Conservation (phyloP, 1,139 yeast genomes). For the Yamadazyma atlantica region DNA sequence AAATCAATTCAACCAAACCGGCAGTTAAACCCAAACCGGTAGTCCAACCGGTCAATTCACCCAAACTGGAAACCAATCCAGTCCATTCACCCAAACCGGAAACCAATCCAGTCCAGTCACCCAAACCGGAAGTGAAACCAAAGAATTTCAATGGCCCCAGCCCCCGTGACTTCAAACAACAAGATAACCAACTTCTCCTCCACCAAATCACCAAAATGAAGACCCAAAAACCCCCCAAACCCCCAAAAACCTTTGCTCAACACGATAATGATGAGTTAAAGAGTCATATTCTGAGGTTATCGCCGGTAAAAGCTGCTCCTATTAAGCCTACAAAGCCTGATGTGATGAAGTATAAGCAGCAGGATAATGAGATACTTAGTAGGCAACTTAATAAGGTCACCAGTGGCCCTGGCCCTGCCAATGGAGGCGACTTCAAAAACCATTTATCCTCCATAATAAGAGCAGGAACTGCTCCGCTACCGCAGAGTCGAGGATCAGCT, state of each 20-base stretch:
- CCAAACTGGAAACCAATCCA: conserved; percentile 4
- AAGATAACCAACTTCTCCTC: conserved; percentile 13
- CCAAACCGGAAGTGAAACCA: conserved; percentile 13
- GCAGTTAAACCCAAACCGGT: background rate
- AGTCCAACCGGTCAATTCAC: background rate
- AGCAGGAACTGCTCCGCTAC: conserved; percentile 14
- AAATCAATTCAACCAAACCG: background rate
- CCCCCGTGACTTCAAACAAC: conserved; percentile 14
- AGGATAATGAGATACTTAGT: conserved; percentile 3
- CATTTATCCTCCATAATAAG: conserved; percentile 15
- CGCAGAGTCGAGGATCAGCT: conserved; percentile 4
- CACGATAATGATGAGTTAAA: conserved; percentile 24
- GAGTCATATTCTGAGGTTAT: conserved; percentile 21
- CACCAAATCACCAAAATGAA: conserved; percentile 13
- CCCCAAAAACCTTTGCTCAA: conserved; percentile 12
- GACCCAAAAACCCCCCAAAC: conserved; percentile 13
- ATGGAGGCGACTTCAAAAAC: conserved; percentile 14
- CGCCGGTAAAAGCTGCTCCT: conserved; percentile 7
- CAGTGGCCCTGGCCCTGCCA: conserved; percentile 5
- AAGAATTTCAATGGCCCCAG: too few species aligned
- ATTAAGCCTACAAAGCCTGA: conserved; percentile 6
- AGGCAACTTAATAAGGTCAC: conserved; percentile 4
- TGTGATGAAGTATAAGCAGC: background rate
- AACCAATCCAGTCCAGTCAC: background rate
- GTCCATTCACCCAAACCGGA: conserved; percentile 6